phyloP scores from a whole-genome alignment of 192 early-diverging fungal species.

The Gryganskiella cystojenkinii region DNA sequence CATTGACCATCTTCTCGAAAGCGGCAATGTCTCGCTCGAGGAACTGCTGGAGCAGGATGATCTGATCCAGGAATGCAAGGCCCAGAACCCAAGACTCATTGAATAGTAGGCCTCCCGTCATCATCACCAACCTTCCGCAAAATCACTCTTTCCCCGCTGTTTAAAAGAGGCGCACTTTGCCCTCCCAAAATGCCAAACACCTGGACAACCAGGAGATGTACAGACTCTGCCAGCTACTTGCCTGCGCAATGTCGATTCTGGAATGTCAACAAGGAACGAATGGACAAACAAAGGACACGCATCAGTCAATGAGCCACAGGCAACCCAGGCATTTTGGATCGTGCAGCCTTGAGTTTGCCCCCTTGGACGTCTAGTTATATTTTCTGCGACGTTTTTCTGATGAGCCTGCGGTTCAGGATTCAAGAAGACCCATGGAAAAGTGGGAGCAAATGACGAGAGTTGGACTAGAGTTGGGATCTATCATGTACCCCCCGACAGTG shows the following conservation, averaged over 20 bases:
- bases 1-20: slow-evolving; percentile 92
- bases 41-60: slow-evolving; percentile 94
- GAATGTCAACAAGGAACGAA: too few species aligned
- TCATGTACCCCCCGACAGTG: too few species aligned
- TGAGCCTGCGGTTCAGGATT: not conserved
- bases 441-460: not conserved
- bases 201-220: not conserved
- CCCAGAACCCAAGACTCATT: slow-evolving; percentile 90
- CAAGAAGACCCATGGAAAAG: not conserved
- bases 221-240: slow-evolving; percentile 47
- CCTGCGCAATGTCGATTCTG: not conserved
- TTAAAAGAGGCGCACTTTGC: too few species aligned
- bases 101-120: slow-evolving; percentile 67
- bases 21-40: slow-evolving; percentile 88
- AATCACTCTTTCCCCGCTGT: too few species aligned
- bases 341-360: too few species aligned
- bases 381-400: not conserved
- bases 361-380: too few species aligned
- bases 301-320: too few species aligned
- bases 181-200: too few species aligned
- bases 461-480: not conserved
- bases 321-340: too few species aligned
- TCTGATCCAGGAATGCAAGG: slow-evolving; percentile 94
- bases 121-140: not conserved
- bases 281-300: too few species aligned